These are phyloP conservation scores for Yamadazyma nakazawae DNA, from an alignment of 805 yeast species.

Conservation along the genomic window DNA sequence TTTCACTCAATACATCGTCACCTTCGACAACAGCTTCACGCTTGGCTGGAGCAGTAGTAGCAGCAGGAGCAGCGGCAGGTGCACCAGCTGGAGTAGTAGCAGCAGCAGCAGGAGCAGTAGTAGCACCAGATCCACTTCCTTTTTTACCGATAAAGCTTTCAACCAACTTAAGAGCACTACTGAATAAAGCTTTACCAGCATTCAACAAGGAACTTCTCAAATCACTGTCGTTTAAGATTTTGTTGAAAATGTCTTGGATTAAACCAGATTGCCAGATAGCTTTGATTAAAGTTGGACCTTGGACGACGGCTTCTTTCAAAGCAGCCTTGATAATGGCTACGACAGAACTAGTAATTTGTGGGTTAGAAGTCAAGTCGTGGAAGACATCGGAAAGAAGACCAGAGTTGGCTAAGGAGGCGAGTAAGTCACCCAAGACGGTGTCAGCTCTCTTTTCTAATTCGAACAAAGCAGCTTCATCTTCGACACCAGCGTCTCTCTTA, in stretches of 20 bases:
- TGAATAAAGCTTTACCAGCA: constrained; percentile 32
- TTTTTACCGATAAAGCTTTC: constrained; percentile 14
- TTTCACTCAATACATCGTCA: constrained; percentile 32
- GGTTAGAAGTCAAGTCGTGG: constrained; percentile 31
- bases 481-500: constrained; percentile 32
- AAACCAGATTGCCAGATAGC: constrained; percentile 43
- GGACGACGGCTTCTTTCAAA: constrained; percentile 30
- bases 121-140: constrained; percentile 9
- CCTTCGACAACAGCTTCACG: constrained; percentile 14
- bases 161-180: constrained; percentile 30
- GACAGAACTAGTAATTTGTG: constrained; percentile 25
- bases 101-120: background rate
- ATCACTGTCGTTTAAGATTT: constrained; percentile 28
- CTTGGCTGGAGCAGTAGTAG: constrained; percentile 14
- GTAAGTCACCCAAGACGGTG: constrained; percentile 31
- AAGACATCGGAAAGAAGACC: constrained; percentile 38
- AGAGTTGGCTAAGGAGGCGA: constrained; percentile 34
- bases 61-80: constrained; percentile 16
- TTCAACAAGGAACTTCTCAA: constrained; percentile 32
- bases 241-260: constrained; percentile 28
- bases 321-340: constrained; percentile 28
- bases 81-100: constrained; percentile 17
- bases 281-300: constrained; percentile 39
- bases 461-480: constrained; percentile 24
- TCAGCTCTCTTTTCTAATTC: constrained; percentile 36